These are phyloP conservation scores for Populus hybrid DNA, from an alignment of 441 rosid species.

Conservation along the genomic window DNA sequence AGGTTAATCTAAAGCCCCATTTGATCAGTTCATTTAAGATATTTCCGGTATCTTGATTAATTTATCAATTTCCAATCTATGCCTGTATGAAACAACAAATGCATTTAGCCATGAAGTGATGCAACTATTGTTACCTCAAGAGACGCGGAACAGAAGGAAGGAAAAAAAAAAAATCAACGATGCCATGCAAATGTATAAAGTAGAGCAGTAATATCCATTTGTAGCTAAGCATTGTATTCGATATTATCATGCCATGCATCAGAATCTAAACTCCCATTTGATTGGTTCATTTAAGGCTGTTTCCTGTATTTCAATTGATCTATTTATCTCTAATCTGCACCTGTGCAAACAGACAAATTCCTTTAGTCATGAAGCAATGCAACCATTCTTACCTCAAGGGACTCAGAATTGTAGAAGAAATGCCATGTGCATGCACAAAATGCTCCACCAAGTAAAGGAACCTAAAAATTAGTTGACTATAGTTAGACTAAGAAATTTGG, in stretches of 20 bases:
- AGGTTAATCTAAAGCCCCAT: neutral
- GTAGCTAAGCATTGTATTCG: neutral
- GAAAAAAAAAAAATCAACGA: neutral
- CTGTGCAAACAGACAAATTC: neutral
- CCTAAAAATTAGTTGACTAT: slow-evolving; percentile 41
- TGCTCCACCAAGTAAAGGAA: slow-evolving; percentile 93
- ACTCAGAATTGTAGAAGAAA: slow-evolving; percentile 89
- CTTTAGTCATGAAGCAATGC: neutral
- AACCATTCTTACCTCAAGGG: slow-evolving; percentile 66
- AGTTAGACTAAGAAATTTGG: neutral
- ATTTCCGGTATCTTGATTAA: neutral
- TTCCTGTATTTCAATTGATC: neutral
- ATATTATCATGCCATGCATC: neutral
- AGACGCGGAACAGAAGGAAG: neutral
- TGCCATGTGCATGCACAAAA: slow-evolving; percentile 97
- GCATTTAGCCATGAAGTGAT: neutral
- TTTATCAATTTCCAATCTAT: neutral
- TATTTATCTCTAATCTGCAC: neutral
- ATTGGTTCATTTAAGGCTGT: neutral
- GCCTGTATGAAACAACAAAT: neutral
- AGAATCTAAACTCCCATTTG: neutral
- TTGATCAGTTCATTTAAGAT: neutral
- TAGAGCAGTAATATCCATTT: neutral
- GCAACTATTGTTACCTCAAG: neutral
- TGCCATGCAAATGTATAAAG: neutral